Conservation (phyloP, 768 basidiomycete species). For the Amylocystis lapponica region DNA sequence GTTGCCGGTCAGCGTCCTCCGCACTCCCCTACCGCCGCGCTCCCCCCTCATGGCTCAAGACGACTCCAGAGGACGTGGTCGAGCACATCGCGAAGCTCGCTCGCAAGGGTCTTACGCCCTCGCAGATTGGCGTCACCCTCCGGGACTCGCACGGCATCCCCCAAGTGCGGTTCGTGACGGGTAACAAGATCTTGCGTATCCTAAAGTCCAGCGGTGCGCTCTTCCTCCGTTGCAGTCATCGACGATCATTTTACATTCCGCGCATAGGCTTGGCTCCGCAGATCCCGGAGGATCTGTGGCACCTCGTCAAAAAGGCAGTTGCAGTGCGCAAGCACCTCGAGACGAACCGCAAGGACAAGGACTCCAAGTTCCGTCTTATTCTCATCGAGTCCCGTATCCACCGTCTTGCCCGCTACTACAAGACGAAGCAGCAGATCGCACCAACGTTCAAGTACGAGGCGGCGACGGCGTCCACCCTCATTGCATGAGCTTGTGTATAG, state of each 20-base stretch:
- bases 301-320: slow-evolving; percentile 99
- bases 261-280: slow-evolving; percentile 87
- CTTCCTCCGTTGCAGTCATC: not conserved
- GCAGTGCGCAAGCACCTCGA: slow-evolving; percentile 98
- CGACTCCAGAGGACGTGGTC: slow-evolving; percentile 88
- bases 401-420: slow-evolving; percentile 97
- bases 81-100: slow-evolving; percentile 98
- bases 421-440: slow-evolving; percentile 95
- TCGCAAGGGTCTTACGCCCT: slow-evolving; percentile 95
- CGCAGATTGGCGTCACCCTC: slow-evolving; percentile 96
- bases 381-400: slow-evolving; percentile 99
- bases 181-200: slow-evolving; percentile 99
- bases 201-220: slow-evolving; percentile 86
- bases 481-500: slow-evolving; percentile 48
- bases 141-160: slow-evolving; percentile 98
- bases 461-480: slow-evolving; percentile 87
- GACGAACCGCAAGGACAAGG: slow-evolving; percentile 97
- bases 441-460: slow-evolving; percentile 99
- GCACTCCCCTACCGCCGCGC: slow-evolving; percentile 96
- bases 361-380: slow-evolving; percentile 95
- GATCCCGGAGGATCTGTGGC: slow-evolving; percentile 99
- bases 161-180: slow-evolving; percentile 96
- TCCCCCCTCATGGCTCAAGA: slow-evolving; percentile 95
- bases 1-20: slow-evolving; percentile 60
- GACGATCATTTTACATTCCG: slow-evolving; percentile 33